Base-by-base conservation (phyloP, 257 asterid species). In the Apocynum venetum region DNA sequence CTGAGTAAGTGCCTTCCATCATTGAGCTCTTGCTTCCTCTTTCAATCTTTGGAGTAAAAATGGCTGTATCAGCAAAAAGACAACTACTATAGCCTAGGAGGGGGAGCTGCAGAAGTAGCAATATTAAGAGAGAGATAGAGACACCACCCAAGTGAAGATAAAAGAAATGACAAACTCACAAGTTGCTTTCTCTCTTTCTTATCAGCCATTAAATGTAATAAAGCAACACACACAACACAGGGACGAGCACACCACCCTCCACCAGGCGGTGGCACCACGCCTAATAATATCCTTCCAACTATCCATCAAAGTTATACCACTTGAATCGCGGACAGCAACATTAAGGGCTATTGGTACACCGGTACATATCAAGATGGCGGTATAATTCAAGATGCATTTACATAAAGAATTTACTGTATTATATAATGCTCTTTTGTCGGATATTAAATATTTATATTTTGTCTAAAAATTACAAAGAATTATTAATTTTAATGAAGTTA, bases 131-230 rank as follows among this genome's bases (percentile, higher is more conserved):
- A 74, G 43, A 36, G 46, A 40, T 43, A 64, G 8, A 64, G 8
- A 71, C n/a, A 53, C 3, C 40, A 17, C 19, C 9, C 71, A 48
- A 77, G 51, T 60, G 59, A 73, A 60, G 83, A 78, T 52, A 75
- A 83, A 71, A 73, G 80, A 85, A 77, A 79, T 68, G 87, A 79
- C 74, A 83, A 75, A 76, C 84, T 80, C 79, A 85, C 88, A 81
- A 78, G 82, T 85, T 78, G 89, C 85, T 76, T 78, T 83, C 85
- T 80, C 84, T 76, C 81, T 67, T 75, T 79, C 75, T 82, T 78
- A 73, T 81, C 87, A 76, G 76, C 77, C 84, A 87, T 83, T 86
- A 80, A 88, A 80, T 82, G 81, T 4, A 3, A 46, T 72, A 80
- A 78, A 84, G 78, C 86, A 64, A 83, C 72, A 72, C 77, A 74